Percentiles rank a stretch among this genome's conserved stretches.
Evolutionary conservation across 1,284 basidiomycete species (phyloP).

Genomic region (Ustilago hordei): DNA sequence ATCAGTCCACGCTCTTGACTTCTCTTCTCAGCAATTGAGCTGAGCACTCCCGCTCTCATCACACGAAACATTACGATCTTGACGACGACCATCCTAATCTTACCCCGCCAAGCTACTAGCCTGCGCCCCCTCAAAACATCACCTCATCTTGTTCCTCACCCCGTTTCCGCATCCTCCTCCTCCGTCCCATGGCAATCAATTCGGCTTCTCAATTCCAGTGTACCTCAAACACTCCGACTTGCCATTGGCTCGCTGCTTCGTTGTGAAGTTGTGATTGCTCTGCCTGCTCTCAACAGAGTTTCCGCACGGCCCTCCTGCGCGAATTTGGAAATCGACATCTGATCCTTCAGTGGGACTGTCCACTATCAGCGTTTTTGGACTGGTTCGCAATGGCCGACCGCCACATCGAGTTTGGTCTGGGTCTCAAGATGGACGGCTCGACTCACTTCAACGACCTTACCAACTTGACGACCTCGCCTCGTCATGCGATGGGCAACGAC

Average conservation of each 20-base stretch:
- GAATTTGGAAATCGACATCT: neutral
- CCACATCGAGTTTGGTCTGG: constrained; percentile 21
- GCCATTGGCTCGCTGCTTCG: neutral
- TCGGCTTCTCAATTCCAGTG: neutral
- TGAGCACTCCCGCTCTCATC: neutral
- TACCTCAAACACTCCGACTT: neutral
- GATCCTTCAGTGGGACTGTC: neutral
- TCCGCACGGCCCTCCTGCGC: neutral
- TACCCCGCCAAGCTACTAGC: neutral
- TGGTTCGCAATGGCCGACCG: constrained; percentile 19
- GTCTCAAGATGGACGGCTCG: constrained; percentile 25
- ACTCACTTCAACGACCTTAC: constrained; percentile 45
- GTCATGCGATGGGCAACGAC: constrained; percentile 4
- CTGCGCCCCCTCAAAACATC: neutral
- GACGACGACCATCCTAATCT: constrained; percentile 15
- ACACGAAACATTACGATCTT: constrained; percentile 36
- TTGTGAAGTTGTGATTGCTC: constrained; percentile 2
- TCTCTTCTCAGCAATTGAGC: neutral
- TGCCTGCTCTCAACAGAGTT: neutral
- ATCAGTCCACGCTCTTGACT: neutral
- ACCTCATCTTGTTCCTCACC: neutral
- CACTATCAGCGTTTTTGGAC: neutral
- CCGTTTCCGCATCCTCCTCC: neutral
- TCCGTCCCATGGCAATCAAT: neutral
- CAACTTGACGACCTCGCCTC: constrained; percentile 19